phyloP scores from a whole-genome alignment of 2,329 filamentous ascomycete species.

The Calonectria fujianensis region DNA sequence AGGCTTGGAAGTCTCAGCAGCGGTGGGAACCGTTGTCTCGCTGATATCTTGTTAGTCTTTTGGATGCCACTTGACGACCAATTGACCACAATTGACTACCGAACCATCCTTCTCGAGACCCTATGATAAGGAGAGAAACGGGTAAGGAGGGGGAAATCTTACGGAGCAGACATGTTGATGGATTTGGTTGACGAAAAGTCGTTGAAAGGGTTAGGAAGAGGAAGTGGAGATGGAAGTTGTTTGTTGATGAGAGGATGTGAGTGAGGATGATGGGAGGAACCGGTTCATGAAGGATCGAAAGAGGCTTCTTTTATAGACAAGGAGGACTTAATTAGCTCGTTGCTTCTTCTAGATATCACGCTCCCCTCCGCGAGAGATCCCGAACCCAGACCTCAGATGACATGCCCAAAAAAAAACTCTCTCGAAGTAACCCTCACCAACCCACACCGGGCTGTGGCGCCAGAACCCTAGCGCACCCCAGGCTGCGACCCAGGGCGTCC shows the following conservation, averaged over 20 bases:
- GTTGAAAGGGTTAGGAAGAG: conserved; percentile 40
- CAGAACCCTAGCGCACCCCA: conserved; percentile 25
- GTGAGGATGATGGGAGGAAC: conserved; percentile 48
- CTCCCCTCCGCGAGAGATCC: conserved; percentile 34
- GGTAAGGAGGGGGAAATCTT: conserved; percentile 39
- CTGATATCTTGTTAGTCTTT: conserved; percentile 49
- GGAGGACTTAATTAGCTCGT: conserved; percentile 34
- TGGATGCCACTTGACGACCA: conserved; percentile 38
- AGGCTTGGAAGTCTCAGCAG: conserved; percentile 40
- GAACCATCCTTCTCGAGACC: conserved; percentile 1
- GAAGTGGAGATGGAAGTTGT: conserved; percentile 46
- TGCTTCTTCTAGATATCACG: conserved; percentile 41
- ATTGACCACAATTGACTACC: conserved; percentile 25
- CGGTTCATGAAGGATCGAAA: conserved; percentile 42
- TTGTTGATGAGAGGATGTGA: conserved; percentile 51
- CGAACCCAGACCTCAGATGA: conserved; percentile 32
- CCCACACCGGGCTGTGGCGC: conserved; percentile 36
- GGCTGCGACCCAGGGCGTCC: conserved; percentile 40
- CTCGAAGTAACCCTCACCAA: conserved; percentile 33
- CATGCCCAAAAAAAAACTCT: conserved; percentile 21
- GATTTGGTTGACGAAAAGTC: conserved; percentile 45
- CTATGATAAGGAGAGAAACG: conserved; percentile 11
- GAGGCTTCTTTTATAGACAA: conserved; percentile 52
- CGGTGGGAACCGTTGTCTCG: conserved; percentile 44
- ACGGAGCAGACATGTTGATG: conserved; percentile 55